These are phyloP conservation scores for Lactifluus subvellereus DNA, from an alignment of 768 basidiomycete genomes.

Conservation along the genomic window DNA sequence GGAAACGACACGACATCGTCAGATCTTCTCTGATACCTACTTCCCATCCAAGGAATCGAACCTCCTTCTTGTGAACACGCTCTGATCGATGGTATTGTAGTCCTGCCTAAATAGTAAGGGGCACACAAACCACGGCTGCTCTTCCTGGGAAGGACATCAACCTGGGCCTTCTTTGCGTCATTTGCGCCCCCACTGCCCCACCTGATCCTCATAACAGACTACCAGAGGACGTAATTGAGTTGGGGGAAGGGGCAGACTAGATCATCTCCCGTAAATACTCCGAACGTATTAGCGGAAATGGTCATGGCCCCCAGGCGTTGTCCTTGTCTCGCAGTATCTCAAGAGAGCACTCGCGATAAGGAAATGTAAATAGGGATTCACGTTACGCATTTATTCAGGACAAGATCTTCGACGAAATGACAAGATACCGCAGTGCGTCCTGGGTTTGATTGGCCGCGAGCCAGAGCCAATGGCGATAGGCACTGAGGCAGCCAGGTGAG, in stretches of 20 bases:
- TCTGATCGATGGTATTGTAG: background rate
- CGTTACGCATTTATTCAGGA: background rate
- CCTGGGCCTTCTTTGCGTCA: constrained; percentile 5
- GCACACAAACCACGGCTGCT: background rate
- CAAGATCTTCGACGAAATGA: background rate
- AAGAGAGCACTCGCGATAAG: constrained; percentile 14
- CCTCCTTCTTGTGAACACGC: background rate
- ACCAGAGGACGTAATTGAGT: constrained; percentile 5
- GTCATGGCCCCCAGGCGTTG: background rate
- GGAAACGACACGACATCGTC: background rate
- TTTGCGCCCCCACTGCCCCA: constrained; percentile 6
- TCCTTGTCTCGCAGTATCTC: background rate
- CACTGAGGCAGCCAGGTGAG: too few relatives aligned
- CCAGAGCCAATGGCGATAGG: too few relatives aligned
- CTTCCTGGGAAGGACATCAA: background rate
- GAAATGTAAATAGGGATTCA: background rate
- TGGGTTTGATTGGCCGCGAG: background rate
- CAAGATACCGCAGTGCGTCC: background rate
- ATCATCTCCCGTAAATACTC: background rate
- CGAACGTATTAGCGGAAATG: background rate
- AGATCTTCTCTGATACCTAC: background rate
- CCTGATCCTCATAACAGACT: background rate
- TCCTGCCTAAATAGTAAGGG: background rate
- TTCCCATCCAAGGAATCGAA: background rate
- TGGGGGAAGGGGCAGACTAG: background rate